Conservation (phyloP, 2,329 filamentous ascomycete genomes). For the Aspergillus hortae region DNA sequence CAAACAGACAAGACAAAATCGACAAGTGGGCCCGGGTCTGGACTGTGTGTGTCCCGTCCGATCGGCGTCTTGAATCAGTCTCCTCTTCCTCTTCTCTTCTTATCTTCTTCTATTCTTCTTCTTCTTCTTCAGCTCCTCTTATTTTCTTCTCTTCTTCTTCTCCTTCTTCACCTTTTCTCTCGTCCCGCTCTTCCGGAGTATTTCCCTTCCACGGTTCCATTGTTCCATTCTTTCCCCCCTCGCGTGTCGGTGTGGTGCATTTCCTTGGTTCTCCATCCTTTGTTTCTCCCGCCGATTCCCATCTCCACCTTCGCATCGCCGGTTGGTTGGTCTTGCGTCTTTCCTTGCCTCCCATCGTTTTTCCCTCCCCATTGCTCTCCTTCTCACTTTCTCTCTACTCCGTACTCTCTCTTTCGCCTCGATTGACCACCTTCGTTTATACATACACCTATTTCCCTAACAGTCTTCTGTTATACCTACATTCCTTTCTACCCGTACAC, state of each 20-base stretch:
- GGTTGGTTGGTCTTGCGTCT: no score
- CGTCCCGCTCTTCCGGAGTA: not conserved
- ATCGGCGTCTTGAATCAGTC: conserved; percentile 2
- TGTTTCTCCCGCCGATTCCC: no score
- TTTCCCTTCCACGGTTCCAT: not conserved
- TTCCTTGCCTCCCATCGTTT: not conserved
- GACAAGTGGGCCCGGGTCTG: no score
- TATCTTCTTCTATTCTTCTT: not conserved
- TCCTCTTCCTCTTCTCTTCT: not conserved
- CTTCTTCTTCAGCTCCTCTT: not conserved
- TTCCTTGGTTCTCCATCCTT: not conserved
- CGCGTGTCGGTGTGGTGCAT: not conserved
- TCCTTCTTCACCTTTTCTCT: not conserved
- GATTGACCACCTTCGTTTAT: not conserved
- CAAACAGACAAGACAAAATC: no score
- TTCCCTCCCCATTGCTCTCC: not conserved
- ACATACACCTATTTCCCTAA: not conserved
- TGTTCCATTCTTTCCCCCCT: not conserved
- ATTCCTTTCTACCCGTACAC: not conserved
- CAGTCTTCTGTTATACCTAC: not conserved
- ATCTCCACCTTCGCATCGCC: no score
- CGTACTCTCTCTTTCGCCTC: not conserved
- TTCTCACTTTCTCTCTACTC: not conserved
- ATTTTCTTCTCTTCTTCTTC: not conserved
- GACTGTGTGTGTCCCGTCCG: not conserved